These are phyloP conservation scores for Kodamaea nitidulidarum DNA, from an alignment of 805 yeast species.

Conservation along the genomic window DNA sequence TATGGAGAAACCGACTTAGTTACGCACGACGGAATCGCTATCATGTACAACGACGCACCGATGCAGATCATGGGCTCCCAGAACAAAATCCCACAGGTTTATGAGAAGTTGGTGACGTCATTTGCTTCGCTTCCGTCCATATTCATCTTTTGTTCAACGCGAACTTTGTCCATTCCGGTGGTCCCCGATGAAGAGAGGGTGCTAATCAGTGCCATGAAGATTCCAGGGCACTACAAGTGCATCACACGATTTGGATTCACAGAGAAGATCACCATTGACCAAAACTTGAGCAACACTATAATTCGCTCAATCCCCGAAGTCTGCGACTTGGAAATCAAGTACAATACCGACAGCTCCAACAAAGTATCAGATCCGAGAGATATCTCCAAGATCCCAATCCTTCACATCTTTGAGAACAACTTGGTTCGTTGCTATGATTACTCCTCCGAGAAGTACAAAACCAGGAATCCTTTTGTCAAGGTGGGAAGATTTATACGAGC, in stretches of 20 bases:
- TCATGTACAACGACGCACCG: conserved; percentile 39
- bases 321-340: conserved; percentile 10
- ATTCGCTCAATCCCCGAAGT: conserved; percentile 19
- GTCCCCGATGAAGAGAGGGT: conserved; percentile 38
- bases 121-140: conserved; percentile 43
- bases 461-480: conserved; percentile 15
- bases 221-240: conserved; percentile 47
- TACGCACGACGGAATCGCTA: conserved; percentile 35
- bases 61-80: conserved; percentile 37
- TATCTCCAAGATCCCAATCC: conserved; percentile 15
- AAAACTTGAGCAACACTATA: conserved; percentile 17
- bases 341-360: conserved; percentile 1
- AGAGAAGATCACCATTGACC: conserved; percentile 30
- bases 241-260: conserved; percentile 49
- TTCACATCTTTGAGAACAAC: conserved; percentile 30
- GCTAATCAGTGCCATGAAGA: conserved; percentile 34
- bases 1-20: conserved; percentile 18
- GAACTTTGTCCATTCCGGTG: conserved; percentile 41
- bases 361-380: background rate
- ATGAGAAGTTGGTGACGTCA: conserved; percentile 32
- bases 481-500: conserved; percentile 15
- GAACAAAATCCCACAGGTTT: conserved; percentile 44
- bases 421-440: conserved; percentile 22
- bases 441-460: conserved; percentile 11
- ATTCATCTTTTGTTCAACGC: conserved; percentile 41